Evolutionary conservation across 345 rosid species (phyloP), one percentile per base, ranked within the genome.

Genomic region (Populus alba): DNA sequence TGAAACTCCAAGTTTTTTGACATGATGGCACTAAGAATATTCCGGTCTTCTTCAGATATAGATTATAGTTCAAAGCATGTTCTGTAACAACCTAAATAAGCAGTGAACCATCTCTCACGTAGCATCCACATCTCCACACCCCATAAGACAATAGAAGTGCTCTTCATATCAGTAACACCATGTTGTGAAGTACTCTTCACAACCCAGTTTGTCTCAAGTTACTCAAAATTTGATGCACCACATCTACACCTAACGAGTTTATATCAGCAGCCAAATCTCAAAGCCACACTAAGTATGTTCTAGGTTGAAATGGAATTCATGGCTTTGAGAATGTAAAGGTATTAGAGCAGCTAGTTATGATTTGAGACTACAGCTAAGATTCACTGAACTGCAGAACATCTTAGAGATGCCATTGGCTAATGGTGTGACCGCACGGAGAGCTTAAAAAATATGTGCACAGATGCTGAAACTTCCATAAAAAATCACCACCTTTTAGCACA

Each of bases 1-100:
- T 11, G 16, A 47, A 65, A 74, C 71, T 65, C 73, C 35, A n/a
- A 38, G 31, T 77, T 39, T 67, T 59, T 62, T 69, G 68, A 47
- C 17, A 69, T 43, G 11, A 16, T 39, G 11, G 35, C 27, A 49
- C 23, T 13, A 20, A 35, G 5, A 12, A 71, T 55, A 55, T 25
- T 1, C 18, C 31, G 49, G 3, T 25, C 31, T 23, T 70, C 13
- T 43, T 9, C 22, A 70, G 13, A 72, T 37, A 23, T 11, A 20
- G 18, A 55, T 35, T 27, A 22, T 35, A 55, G 27, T 35, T 72
- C 22, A 72, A 37, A 33, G 11, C 39, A 45, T 51, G 61, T 13
- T 53, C 47, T 51, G 27, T 11, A 8, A 16, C 16, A 45, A 31
- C 63, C 41, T 31, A 51, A 49, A 29, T 25, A 10, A 35, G 43